A percentile compares a stretch with the other conserved stretches of the same genome.
These are phyloP conservation scores for Entomortierella chlamydospora DNA, from an alignment of 192 early-diverging fungal genomes.

Conservation along the genomic window DNA sequence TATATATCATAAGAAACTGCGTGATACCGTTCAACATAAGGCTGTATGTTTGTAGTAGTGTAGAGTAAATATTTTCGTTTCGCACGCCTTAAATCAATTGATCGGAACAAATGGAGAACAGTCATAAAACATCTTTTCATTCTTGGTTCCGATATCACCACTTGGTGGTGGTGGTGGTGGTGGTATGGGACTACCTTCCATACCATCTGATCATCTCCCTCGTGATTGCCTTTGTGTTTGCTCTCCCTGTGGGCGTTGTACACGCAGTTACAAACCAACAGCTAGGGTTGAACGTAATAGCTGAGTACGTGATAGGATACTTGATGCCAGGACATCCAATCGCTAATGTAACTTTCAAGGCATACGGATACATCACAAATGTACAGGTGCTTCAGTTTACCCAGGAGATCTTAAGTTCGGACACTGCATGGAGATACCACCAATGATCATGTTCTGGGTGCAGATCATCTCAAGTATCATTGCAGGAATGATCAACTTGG, in stretches of 20 bases:
- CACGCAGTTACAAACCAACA: slow-evolving; percentile 62
- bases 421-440: slow-evolving; percentile 71
- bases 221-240: too few species aligned
- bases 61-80: too few species aligned
- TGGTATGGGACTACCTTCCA: too few species aligned
- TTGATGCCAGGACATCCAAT: slow-evolving; percentile 63
- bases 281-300: slow-evolving; percentile 61
- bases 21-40: too few species aligned
- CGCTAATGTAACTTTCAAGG: slow-evolving; percentile 68
- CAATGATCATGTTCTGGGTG: slow-evolving; percentile 63
- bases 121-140: too few species aligned
- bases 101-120: too few species aligned
- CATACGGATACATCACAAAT: slow-evolving; percentile 59
- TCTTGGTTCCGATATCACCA: too few species aligned
- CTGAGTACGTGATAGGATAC: slow-evolving; percentile 67
- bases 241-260: slow-evolving; percentile 65
- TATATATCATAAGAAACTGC: too few species aligned
- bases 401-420: slow-evolving; percentile 69
- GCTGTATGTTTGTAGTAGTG: too few species aligned
- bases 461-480: slow-evolving; percentile 59
- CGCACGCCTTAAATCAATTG: too few species aligned
- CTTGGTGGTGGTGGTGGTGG: too few species aligned
- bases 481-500: slow-evolving; percentile 57
- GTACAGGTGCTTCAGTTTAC: slow-evolving; percentile 62
- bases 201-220: too few species aligned